Base-by-base conservation (phyloP, 192 early-diverging fungal genomes). In the Powellomyces hirtus region DNA sequence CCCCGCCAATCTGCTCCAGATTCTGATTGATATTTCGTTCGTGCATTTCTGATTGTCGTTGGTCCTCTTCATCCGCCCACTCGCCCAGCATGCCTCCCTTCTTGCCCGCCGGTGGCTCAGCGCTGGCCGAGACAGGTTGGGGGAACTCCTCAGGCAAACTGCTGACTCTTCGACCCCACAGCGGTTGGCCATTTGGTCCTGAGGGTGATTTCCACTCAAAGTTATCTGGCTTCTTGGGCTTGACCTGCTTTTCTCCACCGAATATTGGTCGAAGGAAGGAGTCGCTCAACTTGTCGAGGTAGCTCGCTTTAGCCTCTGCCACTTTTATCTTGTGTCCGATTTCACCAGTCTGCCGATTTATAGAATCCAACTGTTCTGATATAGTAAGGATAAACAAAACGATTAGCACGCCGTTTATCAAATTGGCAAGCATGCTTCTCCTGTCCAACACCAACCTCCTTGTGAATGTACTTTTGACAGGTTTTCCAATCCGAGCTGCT, bases 111-210 rank as follows among this genome's bases (percentile, higher is more conserved):
- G 45, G n/a, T n/a, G 22, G 42, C 38, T 59, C 29, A n/a, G n/a
- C 14, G 11, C 34, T 16, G 33, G 20, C 27, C 7, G 50, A 52
- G 61, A 24, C 16, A 18, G 61, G 18, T 16, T 13, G 10, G 26
- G 36, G 51, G n/a, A 14, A 26, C 4, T n/a, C 31, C 14, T 68
- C 66, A 22, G 66, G 66, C 13, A 68, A 31, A 45, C 66, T 68
- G 57, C 66, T 68, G 18, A 37, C 1, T 8, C 66, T 55, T 1
- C 58, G 55, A 13, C 66, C 66, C 66, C 66, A 68, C 1, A 68
- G 58, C 2, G 66, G 66, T 20, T 38, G 55, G 6, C 66, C 66
- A 29, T 59, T 34, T 16, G 55, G 1, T 0, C 56, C 66, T 26
- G 29, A 14, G n/a, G 64, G 51, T 13, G 52, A 18, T 0, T 26